These are phyloP conservation scores for Xylariaceae sp. DNA, from an alignment of 2,329 filamentous ascomycete genomes.

Conservation along the genomic window DNA sequence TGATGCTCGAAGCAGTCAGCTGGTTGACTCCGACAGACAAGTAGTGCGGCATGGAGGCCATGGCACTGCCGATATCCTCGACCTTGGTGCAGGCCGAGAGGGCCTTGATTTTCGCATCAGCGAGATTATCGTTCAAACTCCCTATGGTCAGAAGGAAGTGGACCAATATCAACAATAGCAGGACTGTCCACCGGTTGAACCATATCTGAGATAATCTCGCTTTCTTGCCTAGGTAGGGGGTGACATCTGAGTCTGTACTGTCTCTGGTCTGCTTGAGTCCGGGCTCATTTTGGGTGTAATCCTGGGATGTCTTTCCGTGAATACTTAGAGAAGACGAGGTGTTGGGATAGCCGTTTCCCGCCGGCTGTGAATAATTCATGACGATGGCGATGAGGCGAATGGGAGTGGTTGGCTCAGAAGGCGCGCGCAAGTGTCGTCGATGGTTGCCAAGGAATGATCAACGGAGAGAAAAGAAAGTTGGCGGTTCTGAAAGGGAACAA, in stretches of 20 bases:
- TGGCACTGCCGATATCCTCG: slow-evolving; percentile 85
- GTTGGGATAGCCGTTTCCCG: too few species aligned
- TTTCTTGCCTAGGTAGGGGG: slow-evolving; percentile 86
- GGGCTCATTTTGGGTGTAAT: too few species aligned
- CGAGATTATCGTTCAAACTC: slow-evolving; percentile 69
- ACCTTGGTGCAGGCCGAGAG: slow-evolving; percentile 87
- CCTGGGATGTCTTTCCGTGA: too few species aligned
- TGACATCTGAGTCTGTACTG: slow-evolving; percentile 50
- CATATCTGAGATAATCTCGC: slow-evolving; percentile 91
- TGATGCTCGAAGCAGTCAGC: slow-evolving; percentile 73
- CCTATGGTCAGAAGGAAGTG: slow-evolving; percentile 73
- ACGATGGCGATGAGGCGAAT: too few species aligned
- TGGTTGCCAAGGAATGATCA: too few species aligned
- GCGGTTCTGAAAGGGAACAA: too few species aligned
- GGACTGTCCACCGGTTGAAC: slow-evolving; percentile 95
- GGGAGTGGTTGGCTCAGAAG: too few species aligned
- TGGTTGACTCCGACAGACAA: slow-evolving; percentile 85
- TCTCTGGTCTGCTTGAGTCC: too few species aligned
- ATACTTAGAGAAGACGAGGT: too few species aligned
- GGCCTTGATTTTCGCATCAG: slow-evolving; percentile 72
- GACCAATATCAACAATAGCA: slow-evolving; percentile 79
- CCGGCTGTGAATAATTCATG: too few species aligned
- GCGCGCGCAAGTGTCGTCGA: too few species aligned
- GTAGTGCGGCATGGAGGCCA: slow-evolving; percentile 98
- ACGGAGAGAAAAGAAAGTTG: too few species aligned